Evolutionary conservation across 257 asterid species (phyloP), one percentile per base, ranked within the genome.

Genomic region (Solanum chilense): DNA sequence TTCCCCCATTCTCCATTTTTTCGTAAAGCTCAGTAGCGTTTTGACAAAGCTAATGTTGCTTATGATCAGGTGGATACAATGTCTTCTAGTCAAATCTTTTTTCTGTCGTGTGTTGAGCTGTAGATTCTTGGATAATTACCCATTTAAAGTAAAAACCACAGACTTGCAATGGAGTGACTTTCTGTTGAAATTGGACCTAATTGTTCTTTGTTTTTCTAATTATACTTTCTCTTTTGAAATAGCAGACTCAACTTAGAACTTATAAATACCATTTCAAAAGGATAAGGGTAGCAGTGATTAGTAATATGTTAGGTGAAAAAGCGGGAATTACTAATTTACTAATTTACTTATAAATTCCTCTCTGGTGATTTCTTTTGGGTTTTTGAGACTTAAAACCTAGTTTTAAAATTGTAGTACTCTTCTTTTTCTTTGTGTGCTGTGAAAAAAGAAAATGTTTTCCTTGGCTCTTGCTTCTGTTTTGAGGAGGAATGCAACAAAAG

Each of bases 21-120:
- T 33, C 35, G 35, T 33, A 33, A 97, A 89, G 95, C 98, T 89
- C 99, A 92, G 90, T 96, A 96, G 92, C 98, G 98, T 90, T 97
- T 97, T 90, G 99, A 96, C 91, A 97, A 97, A 89, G 98, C 96
- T 76, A 95, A 92, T 89, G 93, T 92, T 88, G 87, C 88, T 89
- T 97, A 97, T 90, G 99, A 97, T 88, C 99, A 97, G 99, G 99
- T 94, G 80, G 88, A 88, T 86, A 89, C 86, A 84, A 76, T 27
- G 10, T 78, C 27, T 87, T 35, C 14, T 88, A 74, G 84, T 83
- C 69, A 82, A 42, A 31, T 78, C 18, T 80, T 49, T 80, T 47
- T 31, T 49, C 68, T 16, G 12, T 80, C 6, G 18, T 29, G 45
- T 80, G 68, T 80, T 80, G 69, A 80, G 29, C 44, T 47, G 27